A percentile compares a stretch with the other conserved stretches of the same genome.
phyloP scores from a whole-genome alignment of 1,284 basidiomycete genomes.

The Boletus calvinii region DNA sequence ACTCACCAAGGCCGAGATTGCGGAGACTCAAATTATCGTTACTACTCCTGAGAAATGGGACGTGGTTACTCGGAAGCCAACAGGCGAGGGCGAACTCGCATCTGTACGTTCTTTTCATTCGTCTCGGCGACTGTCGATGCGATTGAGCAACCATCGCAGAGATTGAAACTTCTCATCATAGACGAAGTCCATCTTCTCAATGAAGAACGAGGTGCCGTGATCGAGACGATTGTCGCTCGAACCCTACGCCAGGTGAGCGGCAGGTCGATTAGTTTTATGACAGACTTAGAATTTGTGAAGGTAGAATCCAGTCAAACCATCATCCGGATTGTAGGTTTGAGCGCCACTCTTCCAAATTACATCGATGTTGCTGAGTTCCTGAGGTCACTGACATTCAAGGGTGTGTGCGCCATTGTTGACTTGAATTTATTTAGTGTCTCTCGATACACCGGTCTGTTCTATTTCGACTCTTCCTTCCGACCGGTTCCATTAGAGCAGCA shows the following conservation, averaged over 20 bases:
- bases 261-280: background rate
- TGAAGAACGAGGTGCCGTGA: constrained; percentile 97
- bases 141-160: constrained; percentile 46
- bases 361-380: constrained; percentile 96
- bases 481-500: constrained; percentile 98
- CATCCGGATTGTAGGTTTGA: constrained; percentile 98
- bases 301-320: constrained; percentile 96
- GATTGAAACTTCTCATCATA: constrained; percentile 93
- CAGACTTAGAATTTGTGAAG: constrained; percentile 38
- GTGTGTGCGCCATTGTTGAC: constrained; percentile 1
- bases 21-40: constrained; percentile 96
- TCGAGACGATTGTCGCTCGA: constrained; percentile 97
- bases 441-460: constrained; percentile 90
- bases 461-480: constrained; percentile 96
- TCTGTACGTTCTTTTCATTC: constrained; percentile 53
- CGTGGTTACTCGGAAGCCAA: constrained; percentile 96
- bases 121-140: background rate
- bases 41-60: constrained; percentile 99
- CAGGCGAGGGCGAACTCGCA: constrained; percentile 93
- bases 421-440: constrained; percentile 64
- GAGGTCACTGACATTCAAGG: constrained; percentile 46
- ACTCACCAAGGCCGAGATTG: constrained; percentile 90
- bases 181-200: constrained; percentile 98
- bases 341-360: constrained; percentile 97
- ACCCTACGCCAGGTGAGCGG: constrained; percentile 80